Base-by-base conservation (phyloP, 306 rosid species). In the Casuarina equisetifolia region DNA sequence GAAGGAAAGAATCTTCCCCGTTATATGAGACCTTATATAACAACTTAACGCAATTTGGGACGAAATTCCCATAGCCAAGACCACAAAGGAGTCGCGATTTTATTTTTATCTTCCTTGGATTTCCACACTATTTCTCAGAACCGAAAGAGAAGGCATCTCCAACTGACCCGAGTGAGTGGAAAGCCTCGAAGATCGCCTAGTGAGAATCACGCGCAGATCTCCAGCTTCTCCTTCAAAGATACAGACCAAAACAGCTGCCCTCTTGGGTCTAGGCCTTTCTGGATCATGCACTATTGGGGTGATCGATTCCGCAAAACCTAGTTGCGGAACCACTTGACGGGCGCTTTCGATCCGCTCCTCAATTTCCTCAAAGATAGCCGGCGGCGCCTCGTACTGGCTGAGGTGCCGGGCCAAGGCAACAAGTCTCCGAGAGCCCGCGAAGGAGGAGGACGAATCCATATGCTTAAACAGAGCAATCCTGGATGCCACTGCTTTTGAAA, bases 191-290 rank as follows among this genome's bases (percentile, higher is more conserved):
- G 97, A 88, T 4, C 98, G 94, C 70, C 91, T 92, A 51, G 97
- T 95, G 78, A 95, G 92, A 55, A 95, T 84, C 42, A 95, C 98
- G 25, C 98, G 86, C 5, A 95, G 86, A 74, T 95, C 97, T 25
- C 98, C 98, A 70, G 76, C 83, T 59, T 86, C 92, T 48, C 92
- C 98, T 87, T 92, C 93, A 59, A 91, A 92, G 76, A 95, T 89
- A 73, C 98, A 95, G 82, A 95, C 82, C 89, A 95, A 83, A 78
- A 95, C 98, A 73, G 97, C 98, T 42, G 97, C 98, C 86, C 78
- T 88, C 39, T 82, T 89, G 80, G 92, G 97, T 78, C 62, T 86
- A 82, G 91, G 87, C 66, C 77, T 84, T 68, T 89, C 82, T 3
- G 88, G 81, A 67, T 82, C 78, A 42, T 73, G 86, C 12, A 76